A percentile compares a stretch with the other conserved stretches of the same genome.
phyloP scores from a whole-genome alignment of 371 early-diverging fungal genomes.

The Mortierella sp. region DNA sequence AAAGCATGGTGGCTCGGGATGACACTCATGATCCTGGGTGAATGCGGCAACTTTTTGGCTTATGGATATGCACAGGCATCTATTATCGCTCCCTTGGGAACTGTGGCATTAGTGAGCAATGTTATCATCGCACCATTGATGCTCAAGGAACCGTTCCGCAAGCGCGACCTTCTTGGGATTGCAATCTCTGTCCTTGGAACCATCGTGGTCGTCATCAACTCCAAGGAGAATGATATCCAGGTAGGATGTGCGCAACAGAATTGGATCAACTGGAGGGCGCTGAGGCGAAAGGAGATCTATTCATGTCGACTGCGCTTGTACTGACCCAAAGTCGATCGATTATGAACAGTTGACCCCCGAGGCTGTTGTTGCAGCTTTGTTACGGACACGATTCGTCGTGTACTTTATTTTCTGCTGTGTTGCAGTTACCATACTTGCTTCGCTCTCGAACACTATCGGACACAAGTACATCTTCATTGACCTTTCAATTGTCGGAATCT shows the following conservation, averaged over 20 bases:
- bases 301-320: neutral
- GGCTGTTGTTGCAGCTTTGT: conserved; percentile 66
- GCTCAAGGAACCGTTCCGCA: conserved; percentile 74
- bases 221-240: conserved; percentile 68
- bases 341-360: conserved; percentile 68
- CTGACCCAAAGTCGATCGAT: neutral
- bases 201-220: conserved; percentile 72
- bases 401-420: conserved; percentile 66
- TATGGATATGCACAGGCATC: conserved; percentile 88
- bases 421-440: conserved; percentile 55
- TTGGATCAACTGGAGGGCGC: too few relatives aligned
- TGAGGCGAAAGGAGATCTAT: too few relatives aligned
- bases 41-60: conserved; percentile 65
- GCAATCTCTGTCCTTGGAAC: conserved; percentile 77
- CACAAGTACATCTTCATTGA: conserved; percentile 74
- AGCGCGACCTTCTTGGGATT: conserved; percentile 74
- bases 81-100: conserved; percentile 83
- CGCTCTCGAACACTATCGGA: conserved; percentile 67
- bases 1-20: conserved; percentile 82
- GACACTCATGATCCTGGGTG: conserved; percentile 79
- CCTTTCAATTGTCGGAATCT: conserved; percentile 75
- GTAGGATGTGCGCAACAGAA: conserved; percentile 38
- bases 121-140: conserved; percentile 79
- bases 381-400: conserved; percentile 66
- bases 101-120: conserved; percentile 77